Evolutionary conservation across 495 filamentous ascomycete genomes (phyloP).

Genomic region (Cryomyces minteri): DNA sequence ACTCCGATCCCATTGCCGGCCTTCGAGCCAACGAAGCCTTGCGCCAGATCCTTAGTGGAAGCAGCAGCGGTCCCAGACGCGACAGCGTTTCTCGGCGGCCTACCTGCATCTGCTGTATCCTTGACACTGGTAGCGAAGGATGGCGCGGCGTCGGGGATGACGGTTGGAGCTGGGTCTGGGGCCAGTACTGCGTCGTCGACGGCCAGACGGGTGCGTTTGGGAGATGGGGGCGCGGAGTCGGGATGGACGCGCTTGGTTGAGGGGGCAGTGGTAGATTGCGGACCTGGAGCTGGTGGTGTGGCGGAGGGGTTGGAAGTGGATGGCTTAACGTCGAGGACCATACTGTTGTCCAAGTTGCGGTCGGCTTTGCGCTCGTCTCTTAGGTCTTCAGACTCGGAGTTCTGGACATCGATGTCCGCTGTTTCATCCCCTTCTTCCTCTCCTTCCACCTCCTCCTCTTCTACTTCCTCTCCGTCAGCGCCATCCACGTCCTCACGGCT

Average conservation of each 20-base stretch:
- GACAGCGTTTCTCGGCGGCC: not conserved
- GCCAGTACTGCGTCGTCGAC: not conserved
- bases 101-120: too few relatives aligned
- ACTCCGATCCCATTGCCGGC: not conserved
- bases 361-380: too few relatives aligned
- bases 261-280: too few relatives aligned
- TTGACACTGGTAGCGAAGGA: not conserved
- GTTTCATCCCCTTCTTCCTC: slow-evolving; percentile 9
- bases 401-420: not conserved
- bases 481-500: slow-evolving; percentile 1
- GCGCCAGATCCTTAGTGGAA: not conserved
- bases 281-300: too few relatives aligned
- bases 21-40: not conserved
- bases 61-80: slow-evolving; percentile 1
- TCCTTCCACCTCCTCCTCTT: slow-evolving; percentile 5
- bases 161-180: not conserved
- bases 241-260: not conserved
- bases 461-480: slow-evolving; percentile 2
- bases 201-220: not conserved
- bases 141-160: not conserved
- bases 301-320: too few relatives aligned
- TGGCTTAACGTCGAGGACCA: too few relatives aligned
- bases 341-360: too few relatives aligned
- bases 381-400: too few relatives aligned
- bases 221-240: not conserved